These are phyloP conservation scores for Glonium stellatum DNA, from an alignment of 495 filamentous ascomycete species.

Conservation along the genomic window DNA sequence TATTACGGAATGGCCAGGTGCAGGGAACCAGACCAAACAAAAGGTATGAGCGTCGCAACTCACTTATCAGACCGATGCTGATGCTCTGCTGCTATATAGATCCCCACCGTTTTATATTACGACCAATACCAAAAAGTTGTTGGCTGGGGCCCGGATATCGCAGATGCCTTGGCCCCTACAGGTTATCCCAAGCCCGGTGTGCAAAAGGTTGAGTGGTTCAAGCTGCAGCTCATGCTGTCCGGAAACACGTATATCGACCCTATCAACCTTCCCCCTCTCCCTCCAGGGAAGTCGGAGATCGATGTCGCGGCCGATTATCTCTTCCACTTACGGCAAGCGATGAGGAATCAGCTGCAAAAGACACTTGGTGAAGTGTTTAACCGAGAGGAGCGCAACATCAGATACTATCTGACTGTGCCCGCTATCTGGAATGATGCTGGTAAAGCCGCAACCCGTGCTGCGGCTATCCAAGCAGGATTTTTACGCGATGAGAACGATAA, in stretches of 20 bases:
- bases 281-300: constrained; percentile 69
- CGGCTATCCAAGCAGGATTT: constrained; percentile 69
- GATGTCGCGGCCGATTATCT: constrained; percentile 72
- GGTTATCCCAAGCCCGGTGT: constrained; percentile 70
- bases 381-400: constrained; percentile 66
- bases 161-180: constrained; percentile 64
- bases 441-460: constrained; percentile 64
- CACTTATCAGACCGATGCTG: neutral
- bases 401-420: constrained; percentile 66
- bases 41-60: constrained; percentile 45
- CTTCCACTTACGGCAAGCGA: constrained; percentile 67
- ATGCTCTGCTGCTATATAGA: constrained; percentile 40
- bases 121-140: constrained; percentile 72
- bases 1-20: constrained; percentile 70
- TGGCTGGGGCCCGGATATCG: constrained; percentile 70
- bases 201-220: constrained; percentile 76
- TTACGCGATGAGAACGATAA: constrained; percentile 70
- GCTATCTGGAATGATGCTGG: constrained; percentile 74
- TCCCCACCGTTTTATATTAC: constrained; percentile 69
- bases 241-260: constrained; percentile 75
- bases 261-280: constrained; percentile 68
- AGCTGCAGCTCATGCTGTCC: constrained; percentile 69
- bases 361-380: constrained; percentile 72
- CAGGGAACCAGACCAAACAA: constrained; percentile 68
- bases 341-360: constrained; percentile 66